Base-by-base conservation (phyloP, 192 early-diverging fungal species). In the Coemansia sp. region DNA sequence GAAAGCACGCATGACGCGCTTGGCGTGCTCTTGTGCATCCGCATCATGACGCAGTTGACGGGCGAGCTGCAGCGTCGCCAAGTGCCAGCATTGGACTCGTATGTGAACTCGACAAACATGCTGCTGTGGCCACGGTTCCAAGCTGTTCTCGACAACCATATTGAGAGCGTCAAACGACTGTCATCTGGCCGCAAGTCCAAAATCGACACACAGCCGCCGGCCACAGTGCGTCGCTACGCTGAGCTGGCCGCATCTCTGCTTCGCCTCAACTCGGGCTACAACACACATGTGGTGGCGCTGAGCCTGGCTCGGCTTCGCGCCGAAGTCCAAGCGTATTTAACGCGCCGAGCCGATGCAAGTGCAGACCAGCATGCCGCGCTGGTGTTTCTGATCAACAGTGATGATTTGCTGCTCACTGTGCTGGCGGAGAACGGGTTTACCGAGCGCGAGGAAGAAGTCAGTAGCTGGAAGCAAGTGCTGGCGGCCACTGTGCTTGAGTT, bases 301-400 rank as follows among this genome's bases (percentile, higher is more conserved):
- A 92, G 89, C 62, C 74, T 92, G 32, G 83, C 76, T 5, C 86
- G 88, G n/a, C 63, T 91, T 25, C 88, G 89, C 60, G 89, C 81
- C 62, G 93, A 91, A 72, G 80, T 93, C 47, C 92, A 94, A 59
- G 71, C 81, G 5, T 79, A 96, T 14, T 77, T 99, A 23, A 70
- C 88, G 15, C 79, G 86, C 35, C 88, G 93, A 79, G 87, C 91
- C 0, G 88, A 82, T 10, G 87, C 89, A 39, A 87, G 92, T 59
- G 59, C 78, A 7, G 91, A 93, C 54, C 76, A 76, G 19, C 90
- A 90, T 45, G 85, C 81, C 23, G 72, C 88, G 32, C 75, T 92
- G 45, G 87, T 92, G 11, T 96, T 96, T 64, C 78, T 93, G 62
- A 94, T 99, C 70, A 99, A 97, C 84, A 99, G 95, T 68, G 91